Conservation (phyloP, 768 basidiomycete species). For the Cystofilobasidium ferigula region DNA sequence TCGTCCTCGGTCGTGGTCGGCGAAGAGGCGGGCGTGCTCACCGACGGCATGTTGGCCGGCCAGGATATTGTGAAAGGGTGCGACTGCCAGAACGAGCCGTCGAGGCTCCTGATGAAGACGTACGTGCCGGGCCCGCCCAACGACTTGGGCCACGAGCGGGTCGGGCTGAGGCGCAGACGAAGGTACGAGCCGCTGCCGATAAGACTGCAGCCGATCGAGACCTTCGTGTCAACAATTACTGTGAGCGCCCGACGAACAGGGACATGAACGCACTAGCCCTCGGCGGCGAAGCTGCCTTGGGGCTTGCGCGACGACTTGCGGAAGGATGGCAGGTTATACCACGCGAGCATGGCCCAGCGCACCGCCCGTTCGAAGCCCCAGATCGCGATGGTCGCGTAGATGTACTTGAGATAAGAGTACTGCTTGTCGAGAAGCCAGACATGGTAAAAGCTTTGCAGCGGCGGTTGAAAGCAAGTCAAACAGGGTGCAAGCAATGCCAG, state of each 20-base stretch:
- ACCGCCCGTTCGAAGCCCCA: slow-evolving; percentile 9
- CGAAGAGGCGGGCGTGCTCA: neutral
- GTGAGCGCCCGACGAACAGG: no score
- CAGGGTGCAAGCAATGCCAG: no score
- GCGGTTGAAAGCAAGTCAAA: no score
- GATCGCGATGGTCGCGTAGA: slow-evolving; percentile 14
- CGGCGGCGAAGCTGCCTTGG: slow-evolving; percentile 6
- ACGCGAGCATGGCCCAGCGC: neutral
- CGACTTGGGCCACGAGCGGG: neutral
- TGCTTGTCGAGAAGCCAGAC: neutral
- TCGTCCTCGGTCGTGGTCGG: neutral
- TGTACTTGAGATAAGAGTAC: slow-evolving; percentile 5
- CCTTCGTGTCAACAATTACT: no score
- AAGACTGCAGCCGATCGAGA: slow-evolving; percentile 1
- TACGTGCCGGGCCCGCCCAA: slow-evolving; percentile 12
- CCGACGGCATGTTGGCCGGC: slow-evolving; percentile 8
- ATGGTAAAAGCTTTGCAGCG: slow-evolving; percentile 4
- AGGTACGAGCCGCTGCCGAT: slow-evolving; percentile 10
- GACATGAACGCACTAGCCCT: neutral
- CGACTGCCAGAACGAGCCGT: neutral
- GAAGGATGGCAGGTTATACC: slow-evolving; percentile 1
- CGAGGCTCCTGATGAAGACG: slow-evolving; percentile 12
- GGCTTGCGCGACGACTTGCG: neutral
- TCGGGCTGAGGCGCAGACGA: slow-evolving; percentile 12
- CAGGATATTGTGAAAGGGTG: slow-evolving; percentile 19